These are phyloP conservation scores for Candolleomyces aberdarensis DNA, from an alignment of 768 basidiomycete species.

Conservation along the genomic window DNA sequence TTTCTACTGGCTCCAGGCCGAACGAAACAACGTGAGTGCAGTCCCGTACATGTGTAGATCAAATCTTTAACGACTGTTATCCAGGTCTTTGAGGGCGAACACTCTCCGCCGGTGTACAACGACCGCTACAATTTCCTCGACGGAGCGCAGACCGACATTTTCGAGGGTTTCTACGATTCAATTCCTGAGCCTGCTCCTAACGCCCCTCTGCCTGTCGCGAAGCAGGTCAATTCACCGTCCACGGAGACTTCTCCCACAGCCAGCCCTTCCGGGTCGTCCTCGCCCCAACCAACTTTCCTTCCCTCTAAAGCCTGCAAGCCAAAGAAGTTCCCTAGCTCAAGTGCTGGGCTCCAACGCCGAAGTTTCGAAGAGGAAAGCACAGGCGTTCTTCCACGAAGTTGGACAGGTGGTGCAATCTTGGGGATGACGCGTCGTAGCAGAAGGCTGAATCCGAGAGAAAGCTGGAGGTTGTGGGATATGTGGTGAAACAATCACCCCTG, in stretches of 20 bases:
- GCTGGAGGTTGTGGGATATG: neutral
- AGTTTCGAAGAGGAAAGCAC: neutral
- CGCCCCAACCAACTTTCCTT: neutral
- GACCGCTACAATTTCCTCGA: slow-evolving; percentile 68
- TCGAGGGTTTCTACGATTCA: slow-evolving; percentile 50
- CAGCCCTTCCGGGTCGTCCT: neutral
- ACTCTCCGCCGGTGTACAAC: slow-evolving; percentile 64
- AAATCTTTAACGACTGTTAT: neutral
- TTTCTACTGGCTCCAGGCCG: slow-evolving; percentile 65
- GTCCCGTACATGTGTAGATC: neutral
- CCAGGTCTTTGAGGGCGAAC: slow-evolving; percentile 64
- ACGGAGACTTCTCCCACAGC: neutral
- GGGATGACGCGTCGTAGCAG: neutral
- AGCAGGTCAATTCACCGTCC: neutral
- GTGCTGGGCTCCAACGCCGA: neutral
- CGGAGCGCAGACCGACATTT: slow-evolving; percentile 74
- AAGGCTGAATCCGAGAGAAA: neutral
- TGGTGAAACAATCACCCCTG: neutral
- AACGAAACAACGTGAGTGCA: slow-evolving; percentile 57
- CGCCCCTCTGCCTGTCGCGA: slow-evolving; percentile 31
- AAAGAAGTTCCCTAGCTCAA: neutral
- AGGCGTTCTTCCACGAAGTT: neutral
- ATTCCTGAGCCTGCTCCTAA: slow-evolving; percentile 44
- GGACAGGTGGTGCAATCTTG: neutral
- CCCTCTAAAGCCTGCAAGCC: neutral